Base-by-base conservation (phyloP, 2,329 filamentous ascomycete species). In the Dryadomyces quercus-mongolicae region DNA sequence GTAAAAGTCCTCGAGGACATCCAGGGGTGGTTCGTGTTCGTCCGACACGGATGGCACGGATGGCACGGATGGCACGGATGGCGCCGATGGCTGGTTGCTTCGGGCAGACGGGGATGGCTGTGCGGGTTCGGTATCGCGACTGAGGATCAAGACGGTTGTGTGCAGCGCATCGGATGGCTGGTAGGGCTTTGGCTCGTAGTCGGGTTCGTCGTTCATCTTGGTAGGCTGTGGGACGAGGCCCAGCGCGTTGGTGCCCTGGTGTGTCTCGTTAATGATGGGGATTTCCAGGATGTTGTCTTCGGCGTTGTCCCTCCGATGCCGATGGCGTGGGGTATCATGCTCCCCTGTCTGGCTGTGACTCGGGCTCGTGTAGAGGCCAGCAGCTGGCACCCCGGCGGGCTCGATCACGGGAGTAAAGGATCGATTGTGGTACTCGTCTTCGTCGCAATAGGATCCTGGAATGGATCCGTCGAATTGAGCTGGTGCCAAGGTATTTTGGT, bases 131-230 rank as follows among this genome's bases (percentile, higher is more conserved):
- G 67, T 67, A 52, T 73, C 71, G 49, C 71, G 72, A 9, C 74
- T 71, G 36, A 79, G 62, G 45, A 78, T 74, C 5, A 73, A 74
- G 52, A 78, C 72, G 18, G 72, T 75, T 10, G 74, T 74, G 58
- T 72, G 68, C 51, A 71, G 65, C n/a, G 68, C 62, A 16, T 66
- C 61, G n/a, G n/a, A 9, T n/a, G 42, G 42, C 42, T n/a, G 6
- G 20, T 67, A 70, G 10, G 72, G 70, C 49, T 66, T 64, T n/a
- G 68, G 66, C 55, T 74, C 68, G 48, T 72, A 72, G 38, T 66
- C 65, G 44, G 58, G 18, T 42, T 54, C 47, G 42, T 9, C 4
- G 21, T 42, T 43, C 42, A 31, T 31, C 4, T 44, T 16, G 42
- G 16, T n/a, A 9, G 42, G 3, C 42, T 47, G 50, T 36, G 56